Evolutionary conservation across 2,329 filamentous ascomycete species (phyloP), one percentile per base, ranked within the genome.

Genomic region (Septoria linicola): DNA sequence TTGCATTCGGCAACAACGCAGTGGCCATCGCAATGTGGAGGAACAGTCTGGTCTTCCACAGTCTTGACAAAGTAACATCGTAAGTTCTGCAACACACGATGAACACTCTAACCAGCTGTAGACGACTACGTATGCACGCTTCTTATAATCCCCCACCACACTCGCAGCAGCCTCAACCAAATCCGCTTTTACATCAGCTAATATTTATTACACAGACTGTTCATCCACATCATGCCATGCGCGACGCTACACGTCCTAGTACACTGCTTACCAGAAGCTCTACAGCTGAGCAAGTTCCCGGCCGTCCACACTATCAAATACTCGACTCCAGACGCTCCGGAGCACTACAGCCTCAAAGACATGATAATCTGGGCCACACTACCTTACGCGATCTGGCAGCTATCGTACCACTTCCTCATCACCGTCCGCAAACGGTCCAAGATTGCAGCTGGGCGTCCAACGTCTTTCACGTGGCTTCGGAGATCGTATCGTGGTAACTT

Each of bases 171-270:
- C 19, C 11, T 8, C 44, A 32, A n/a, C 8, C 14, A 14, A 21
- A 11, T 20, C 41, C 31, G 11, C 17, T 30, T 35, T 39, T 46
- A 14, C 41, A 48, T 40, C 42, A 20, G 42, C 47, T 47, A 32
- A 50, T 31, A 19, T 11, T 35, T 21, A 31, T 45, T 25, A 40
- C 60, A 8, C 16, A 55, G 83, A 69, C 79, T 99, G n/a, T 99
- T 99, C 74, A 96, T 99, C 62, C 93, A 99, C 71, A 95, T 99
- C 65, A 99, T 99, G 92, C 93, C 93, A 1, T 96, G 91, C 59
- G 92, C 88, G 4, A 89, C 91, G 1, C 80, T 99, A 10, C 93
- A 99, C 71, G 95, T 89, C 66, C 79, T 99, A 11, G 88, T 96
- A 13, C 93, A 99, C 68, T 77, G 97, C 16, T 77, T 90, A 10